Conservation (phyloP, 2,329 filamentous ascomycete species). For the Talaromyces funiculosus region DNA sequence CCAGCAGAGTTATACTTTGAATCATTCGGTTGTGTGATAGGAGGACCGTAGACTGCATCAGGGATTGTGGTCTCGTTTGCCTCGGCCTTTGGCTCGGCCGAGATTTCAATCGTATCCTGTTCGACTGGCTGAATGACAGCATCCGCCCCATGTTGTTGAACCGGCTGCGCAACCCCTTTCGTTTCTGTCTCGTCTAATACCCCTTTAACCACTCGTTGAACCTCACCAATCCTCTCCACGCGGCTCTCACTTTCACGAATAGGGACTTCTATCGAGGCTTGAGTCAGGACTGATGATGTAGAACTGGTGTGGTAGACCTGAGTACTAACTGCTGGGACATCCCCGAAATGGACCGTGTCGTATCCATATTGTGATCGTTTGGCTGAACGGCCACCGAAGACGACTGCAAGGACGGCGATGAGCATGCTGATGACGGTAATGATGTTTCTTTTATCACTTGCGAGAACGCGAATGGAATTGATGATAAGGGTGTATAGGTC, state of each 20-base stretch:
- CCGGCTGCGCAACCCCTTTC: background rate
- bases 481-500: conserved; percentile 48
- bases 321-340: conserved; percentile 16
- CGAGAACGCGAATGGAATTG: conserved; percentile 50
- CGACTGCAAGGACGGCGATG: conserved; percentile 33
- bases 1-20: too few relatives aligned
- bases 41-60: background rate
- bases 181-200: background rate
- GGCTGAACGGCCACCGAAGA: background rate
- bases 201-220: conserved; percentile 15
- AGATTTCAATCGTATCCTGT: background rate
- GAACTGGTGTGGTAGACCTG: conserved; percentile 13
- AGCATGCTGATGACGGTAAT: conserved; percentile 40
- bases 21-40: background rate
- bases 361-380: background rate
- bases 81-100: background rate
- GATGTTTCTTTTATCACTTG: conserved; percentile 48
- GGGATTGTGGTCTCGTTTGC: too few relatives aligned
- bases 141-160: background rate
- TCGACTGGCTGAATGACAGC: background rate
- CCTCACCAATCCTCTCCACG: conserved; percentile 8
- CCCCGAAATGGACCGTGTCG: conserved; percentile 1
- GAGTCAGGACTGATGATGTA: conserved; percentile 12
- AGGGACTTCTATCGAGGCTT: conserved; percentile 13
- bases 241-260: conserved; percentile 3